phyloP scores from a whole-genome alignment of 2,329 filamentous ascomycete species.

The Sarocladium brachiariae region DNA sequence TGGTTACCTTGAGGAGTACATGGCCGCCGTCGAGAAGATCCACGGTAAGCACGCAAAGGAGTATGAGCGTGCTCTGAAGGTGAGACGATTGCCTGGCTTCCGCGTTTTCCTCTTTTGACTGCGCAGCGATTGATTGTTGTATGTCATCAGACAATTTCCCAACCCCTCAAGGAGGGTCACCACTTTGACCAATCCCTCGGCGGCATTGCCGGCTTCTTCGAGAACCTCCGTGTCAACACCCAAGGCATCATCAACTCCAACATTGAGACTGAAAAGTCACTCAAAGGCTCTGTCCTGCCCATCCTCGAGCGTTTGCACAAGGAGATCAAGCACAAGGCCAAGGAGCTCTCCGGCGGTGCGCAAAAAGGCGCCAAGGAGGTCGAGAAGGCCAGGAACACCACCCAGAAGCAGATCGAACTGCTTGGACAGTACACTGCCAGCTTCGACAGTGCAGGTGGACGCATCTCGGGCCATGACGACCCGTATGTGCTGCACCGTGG shows the following conservation, averaged over 20 bases:
- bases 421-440: conserved; percentile 78
- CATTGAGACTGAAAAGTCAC: conserved; percentile 80
- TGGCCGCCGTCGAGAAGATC: conserved; percentile 76
- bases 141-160: conserved; percentile 77
- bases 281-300: conserved; percentile 80
- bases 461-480: conserved; percentile 66
- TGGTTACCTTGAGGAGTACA: conserved; percentile 84
- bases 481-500: conserved; percentile 83
- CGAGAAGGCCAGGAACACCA: conserved; percentile 76
- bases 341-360: conserved; percentile 77
- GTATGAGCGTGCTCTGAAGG: conserved; percentile 91
- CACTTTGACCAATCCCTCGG: conserved; percentile 91
- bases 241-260: conserved; percentile 86
- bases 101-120: no score
- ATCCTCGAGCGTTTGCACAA: conserved; percentile 86
- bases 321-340: conserved; percentile 94
- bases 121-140: no score
- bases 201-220: conserved; percentile 83
- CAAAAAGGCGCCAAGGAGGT: conserved; percentile 84
- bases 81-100: no score
- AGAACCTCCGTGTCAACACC: conserved; percentile 89
- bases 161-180: conserved; percentile 79
- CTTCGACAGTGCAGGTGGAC: conserved; percentile 70
- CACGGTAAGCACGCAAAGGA: conserved; percentile 84
- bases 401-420: conserved; percentile 94